Evolutionary conservation across 257 asterid species (phyloP), one percentile per base, ranked within the genome.

Genomic region (Salvia miltiorrhiza): DNA sequence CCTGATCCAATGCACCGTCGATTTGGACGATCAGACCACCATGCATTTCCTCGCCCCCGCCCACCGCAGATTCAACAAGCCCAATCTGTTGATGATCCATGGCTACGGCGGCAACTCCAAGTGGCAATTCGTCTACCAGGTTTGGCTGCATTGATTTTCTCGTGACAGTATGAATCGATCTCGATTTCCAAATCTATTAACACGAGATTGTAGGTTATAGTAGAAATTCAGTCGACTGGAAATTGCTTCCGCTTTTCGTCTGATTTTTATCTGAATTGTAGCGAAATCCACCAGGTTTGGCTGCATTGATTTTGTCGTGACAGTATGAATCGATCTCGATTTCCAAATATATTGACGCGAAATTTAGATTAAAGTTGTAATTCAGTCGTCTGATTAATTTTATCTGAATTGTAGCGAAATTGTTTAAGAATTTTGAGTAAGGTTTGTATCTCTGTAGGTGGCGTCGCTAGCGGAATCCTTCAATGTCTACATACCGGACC

Each of bases 401-500:
- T 14, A 45, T n/a, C 55, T 48, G 55, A 30, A 48, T 28, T 28
- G n/a, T 2, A 21, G 50, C 9, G 67, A 13, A 21, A 5, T 7
- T 43, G 9, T 53, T 24, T 39, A 9, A 12, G 1, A 40, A n/a
- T 55, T 69, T 33, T 20, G 47, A 52, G 43, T 30, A 21, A 20
- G 43, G 35, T 7, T 4, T 30, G 35, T 37, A 49, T 49, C 14
- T 20, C 20, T 21, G 44, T 17, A 79, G 84, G 76, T 77, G 4
- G 73, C 73, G 1, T 4, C 70, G 5, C 69, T 88, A 1, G 71
- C 88, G 1, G 69, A 72, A 24, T 66, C 81, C 8, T 88, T 83
- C 81, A 88, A 88, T 1, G 66, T 88, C 37, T 88, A 88, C 76
- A 76, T 84, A 1, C 96, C 96, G 2, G 93, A 88, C 72, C 80